Percentiles rank a stretch among this genome's conserved stretches.
phyloP scores from a whole-genome alignment of 2,329 filamentous ascomycete species.

The Penicillium sp. region DNA sequence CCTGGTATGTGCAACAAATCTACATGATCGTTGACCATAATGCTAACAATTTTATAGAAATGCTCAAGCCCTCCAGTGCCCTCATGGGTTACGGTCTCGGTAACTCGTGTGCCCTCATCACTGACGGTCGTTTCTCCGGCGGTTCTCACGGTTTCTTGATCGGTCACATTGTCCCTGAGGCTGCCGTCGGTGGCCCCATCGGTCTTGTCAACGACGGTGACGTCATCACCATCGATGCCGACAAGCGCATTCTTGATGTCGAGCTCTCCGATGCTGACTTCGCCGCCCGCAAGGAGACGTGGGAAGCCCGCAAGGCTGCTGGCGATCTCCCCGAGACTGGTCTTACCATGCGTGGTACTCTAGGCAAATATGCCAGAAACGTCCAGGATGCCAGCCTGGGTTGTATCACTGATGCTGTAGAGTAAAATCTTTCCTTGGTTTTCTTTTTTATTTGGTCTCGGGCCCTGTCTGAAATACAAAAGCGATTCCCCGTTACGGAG shows the following conservation, averaged over 20 bases:
- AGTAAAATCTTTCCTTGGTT: conserved; percentile 26
- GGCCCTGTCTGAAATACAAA: conserved; percentile 22
- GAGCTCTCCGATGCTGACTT: conserved; percentile 67
- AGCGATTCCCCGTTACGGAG: conserved; percentile 23
- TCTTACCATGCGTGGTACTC: conserved; percentile 61
- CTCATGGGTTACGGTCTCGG: conserved; percentile 74
- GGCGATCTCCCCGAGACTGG: conserved; percentile 52
- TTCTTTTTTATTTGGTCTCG: conserved; percentile 9
- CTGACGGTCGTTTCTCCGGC: conserved; percentile 81
- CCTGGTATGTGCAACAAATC: conserved; percentile 37
- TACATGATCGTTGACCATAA: not conserved
- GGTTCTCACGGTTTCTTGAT: conserved; percentile 90
- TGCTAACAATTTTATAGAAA: conserved; percentile 65
- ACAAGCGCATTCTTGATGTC: conserved; percentile 66
- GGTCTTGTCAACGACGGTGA: conserved; percentile 79
- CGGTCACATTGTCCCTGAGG: conserved; percentile 87
- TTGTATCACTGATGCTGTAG: conserved; percentile 48
- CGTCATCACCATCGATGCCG: conserved; percentile 79
- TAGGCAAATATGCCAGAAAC: conserved; percentile 66
- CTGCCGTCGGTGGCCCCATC: conserved; percentile 82
- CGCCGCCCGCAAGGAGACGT: conserved; percentile 56
- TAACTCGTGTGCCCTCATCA: conserved; percentile 69
- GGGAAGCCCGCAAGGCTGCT: conserved; percentile 52
- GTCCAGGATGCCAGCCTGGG: conserved; percentile 51
- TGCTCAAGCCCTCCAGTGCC: conserved; percentile 69